Percentiles rank a stretch among this genome's conserved stretches.
Evolutionary conservation across 1,284 basidiomycete genomes (phyloP).

Genomic region (Tilletia horrida): DNA sequence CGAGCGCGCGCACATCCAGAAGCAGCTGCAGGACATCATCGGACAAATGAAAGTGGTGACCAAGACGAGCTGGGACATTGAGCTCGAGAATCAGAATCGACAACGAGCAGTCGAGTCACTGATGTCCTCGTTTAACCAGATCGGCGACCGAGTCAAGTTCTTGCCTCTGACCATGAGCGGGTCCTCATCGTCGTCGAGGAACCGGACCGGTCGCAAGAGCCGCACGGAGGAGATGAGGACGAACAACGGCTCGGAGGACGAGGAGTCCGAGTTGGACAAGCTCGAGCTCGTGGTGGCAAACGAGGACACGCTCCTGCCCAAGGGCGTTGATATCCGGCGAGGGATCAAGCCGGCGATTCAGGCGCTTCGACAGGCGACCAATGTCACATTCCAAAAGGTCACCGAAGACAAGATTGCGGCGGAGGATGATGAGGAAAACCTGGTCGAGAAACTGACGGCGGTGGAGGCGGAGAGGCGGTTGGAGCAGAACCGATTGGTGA

Average conservation of each 20-base stretch:
- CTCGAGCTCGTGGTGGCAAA: conserved; percentile 26
- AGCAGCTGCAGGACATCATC: conserved; percentile 36
- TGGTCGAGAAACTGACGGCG: conserved; percentile 16
- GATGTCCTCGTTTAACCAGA: conserved; percentile 37
- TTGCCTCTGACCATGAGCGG: conserved; percentile 34
- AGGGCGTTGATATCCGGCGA: neutral
- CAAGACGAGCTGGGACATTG: conserved; percentile 40
- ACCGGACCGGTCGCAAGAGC: too few relatives aligned
- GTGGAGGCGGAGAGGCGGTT: neutral
- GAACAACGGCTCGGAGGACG: neutral
- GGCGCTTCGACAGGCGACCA: neutral
- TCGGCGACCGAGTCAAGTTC: conserved; percentile 37
- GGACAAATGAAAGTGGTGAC: conserved; percentile 38
- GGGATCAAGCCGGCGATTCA: conserved; percentile 9
- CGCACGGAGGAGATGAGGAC: neutral
- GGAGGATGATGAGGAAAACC: conserved; percentile 11
- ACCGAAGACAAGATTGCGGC: neutral
- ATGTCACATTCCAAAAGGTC: conserved; percentile 2
- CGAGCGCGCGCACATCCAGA: conserved; percentile 40
- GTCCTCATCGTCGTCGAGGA: conserved; percentile 19
- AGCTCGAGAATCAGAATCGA: conserved; percentile 44
- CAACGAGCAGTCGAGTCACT: conserved; percentile 47
- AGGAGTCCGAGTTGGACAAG: conserved; percentile 29
- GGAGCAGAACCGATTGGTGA: neutral
- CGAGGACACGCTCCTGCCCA: conserved; percentile 14